Evolutionary conservation across 1,284 basidiomycete genomes (phyloP).

Genomic region (Trichosporon faecale): DNA sequence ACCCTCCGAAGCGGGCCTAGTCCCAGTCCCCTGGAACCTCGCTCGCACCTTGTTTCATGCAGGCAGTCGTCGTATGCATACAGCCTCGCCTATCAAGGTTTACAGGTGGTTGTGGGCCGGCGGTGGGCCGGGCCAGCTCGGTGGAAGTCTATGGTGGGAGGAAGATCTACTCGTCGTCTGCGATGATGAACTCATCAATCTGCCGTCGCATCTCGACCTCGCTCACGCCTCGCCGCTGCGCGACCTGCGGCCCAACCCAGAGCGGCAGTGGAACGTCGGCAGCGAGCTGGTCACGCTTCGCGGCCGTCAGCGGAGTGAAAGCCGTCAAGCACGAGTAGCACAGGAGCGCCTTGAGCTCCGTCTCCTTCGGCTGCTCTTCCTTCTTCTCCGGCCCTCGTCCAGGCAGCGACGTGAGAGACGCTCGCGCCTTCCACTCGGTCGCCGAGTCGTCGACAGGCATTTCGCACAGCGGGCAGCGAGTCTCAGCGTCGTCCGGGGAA

Average conservation of each 20-base stretch:
- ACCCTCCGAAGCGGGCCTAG: neutral
- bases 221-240: slow-evolving; percentile 19
- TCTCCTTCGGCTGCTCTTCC: neutral
- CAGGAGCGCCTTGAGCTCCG: slow-evolving; percentile 56
- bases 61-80: neutral
- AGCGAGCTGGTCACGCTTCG: slow-evolving; percentile 16
- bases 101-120: neutral
- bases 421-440: slow-evolving; percentile 68
- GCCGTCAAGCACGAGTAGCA: slow-evolving; percentile 74
- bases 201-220: slow-evolving; percentile 36
- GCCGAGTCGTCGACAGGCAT: slow-evolving; percentile 70
- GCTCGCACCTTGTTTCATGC: neutral
- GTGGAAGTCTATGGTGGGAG: neutral
- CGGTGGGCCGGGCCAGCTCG: neutral
- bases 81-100: neutral
- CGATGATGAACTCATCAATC: slow-evolving; percentile 38
- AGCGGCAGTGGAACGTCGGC: slow-evolving; percentile 33
- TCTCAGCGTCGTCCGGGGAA: slow-evolving; percentile 48
- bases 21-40: neutral
- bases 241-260: slow-evolving; percentile 36
- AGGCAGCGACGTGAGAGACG: slow-evolving; percentile 64
- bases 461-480: slow-evolving; percentile 66
- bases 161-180: slow-evolving; percentile 3
- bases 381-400: slow-evolving; percentile 18
- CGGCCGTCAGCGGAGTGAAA: slow-evolving; percentile 54